Evolutionary conservation across 768 basidiomycete genomes (phyloP).

Genomic region (Leucocoprinus leucothites): DNA sequence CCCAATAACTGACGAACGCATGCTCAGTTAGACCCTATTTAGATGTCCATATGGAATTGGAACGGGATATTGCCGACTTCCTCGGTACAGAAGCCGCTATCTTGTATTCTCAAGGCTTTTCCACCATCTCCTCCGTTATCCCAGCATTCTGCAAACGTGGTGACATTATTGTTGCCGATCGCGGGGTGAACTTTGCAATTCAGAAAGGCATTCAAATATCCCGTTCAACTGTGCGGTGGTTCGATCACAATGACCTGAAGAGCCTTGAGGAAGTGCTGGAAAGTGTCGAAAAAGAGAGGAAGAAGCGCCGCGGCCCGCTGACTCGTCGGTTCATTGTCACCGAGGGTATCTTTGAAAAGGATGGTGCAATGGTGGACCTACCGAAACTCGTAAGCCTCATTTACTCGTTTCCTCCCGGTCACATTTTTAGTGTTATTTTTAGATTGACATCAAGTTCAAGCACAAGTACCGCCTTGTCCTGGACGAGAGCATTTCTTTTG

Average conservation of each 20-base stretch:
- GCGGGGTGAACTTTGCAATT: constrained; percentile 92
- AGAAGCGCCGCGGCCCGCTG: constrained; percentile 76
- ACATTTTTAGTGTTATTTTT: neutral
- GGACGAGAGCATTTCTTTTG: constrained; percentile 94
- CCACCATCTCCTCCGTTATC: constrained; percentile 90
- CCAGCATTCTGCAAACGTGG: constrained; percentile 98
- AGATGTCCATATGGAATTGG: constrained; percentile 92
- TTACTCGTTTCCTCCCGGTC: neutral
- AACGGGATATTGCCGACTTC: constrained; percentile 88
- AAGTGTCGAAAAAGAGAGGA: constrained; percentile 81
- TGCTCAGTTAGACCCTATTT: neutral
- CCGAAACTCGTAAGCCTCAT: constrained; percentile 75
- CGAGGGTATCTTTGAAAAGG: constrained; percentile 95
- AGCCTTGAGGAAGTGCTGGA: constrained; percentile 88
- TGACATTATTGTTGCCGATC: constrained; percentile 97
- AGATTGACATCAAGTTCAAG: constrained; percentile 94
- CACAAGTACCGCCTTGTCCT: constrained; percentile 95
- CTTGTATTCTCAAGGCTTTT: constrained; percentile 91
- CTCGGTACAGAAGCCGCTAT: constrained; percentile 87
- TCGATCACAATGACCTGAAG: constrained; percentile 91
- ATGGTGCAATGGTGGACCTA: constrained; percentile 88
- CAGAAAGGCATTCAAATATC: constrained; percentile 96
- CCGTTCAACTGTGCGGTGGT: constrained; percentile 91
- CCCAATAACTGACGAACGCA: neutral
- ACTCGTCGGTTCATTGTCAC: constrained; percentile 94